Evolutionary conservation across 768 basidiomycete genomes (phyloP).

Genomic region (Rhodotorula graminis): DNA sequence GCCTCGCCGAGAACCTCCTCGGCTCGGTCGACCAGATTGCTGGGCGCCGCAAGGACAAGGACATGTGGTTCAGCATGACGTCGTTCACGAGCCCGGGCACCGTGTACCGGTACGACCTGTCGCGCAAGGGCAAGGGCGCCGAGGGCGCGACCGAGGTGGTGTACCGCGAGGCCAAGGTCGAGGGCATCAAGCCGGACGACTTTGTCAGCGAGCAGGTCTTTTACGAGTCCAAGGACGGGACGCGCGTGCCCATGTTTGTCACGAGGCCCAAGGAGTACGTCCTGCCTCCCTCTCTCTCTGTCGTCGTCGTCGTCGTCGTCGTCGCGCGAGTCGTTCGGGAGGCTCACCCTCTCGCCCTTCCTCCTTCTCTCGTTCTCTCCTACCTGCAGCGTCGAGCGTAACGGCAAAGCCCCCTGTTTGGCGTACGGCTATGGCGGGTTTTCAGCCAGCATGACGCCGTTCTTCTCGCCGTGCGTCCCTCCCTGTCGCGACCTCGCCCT

Average conservation of each 20-base stretch:
- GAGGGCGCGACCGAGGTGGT: constrained; percentile 50
- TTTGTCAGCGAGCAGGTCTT: constrained; percentile 72
- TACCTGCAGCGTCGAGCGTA: constrained; percentile 42
- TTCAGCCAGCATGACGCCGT: constrained; percentile 62
- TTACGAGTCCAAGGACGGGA: constrained; percentile 74
- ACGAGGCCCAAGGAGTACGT: constrained; percentile 61
- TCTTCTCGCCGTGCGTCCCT: constrained; percentile 56
- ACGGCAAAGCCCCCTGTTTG: constrained; percentile 72
- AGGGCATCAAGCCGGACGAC: constrained; percentile 62
- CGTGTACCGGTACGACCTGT: constrained; percentile 61
- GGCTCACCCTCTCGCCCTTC: too few species aligned
- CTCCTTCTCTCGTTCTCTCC: too few species aligned
- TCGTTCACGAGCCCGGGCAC: constrained; percentile 71
- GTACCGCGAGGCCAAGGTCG: constrained; percentile 58
- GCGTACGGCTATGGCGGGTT: constrained; percentile 73
- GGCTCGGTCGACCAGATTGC: constrained; percentile 59
- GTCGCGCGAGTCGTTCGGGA: background rate
- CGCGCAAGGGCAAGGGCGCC: constrained; percentile 40
- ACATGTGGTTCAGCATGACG: constrained; percentile 59
- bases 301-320: background rate
- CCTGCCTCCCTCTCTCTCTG: too few species aligned
- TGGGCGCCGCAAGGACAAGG: constrained; percentile 54
- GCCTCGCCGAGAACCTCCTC: constrained; percentile 63
- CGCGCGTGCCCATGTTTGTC: constrained; percentile 77
- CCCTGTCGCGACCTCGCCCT: too few species aligned